phyloP scores from a whole-genome alignment of 345 rosid genomes.

The Microcos paniculata region DNA sequence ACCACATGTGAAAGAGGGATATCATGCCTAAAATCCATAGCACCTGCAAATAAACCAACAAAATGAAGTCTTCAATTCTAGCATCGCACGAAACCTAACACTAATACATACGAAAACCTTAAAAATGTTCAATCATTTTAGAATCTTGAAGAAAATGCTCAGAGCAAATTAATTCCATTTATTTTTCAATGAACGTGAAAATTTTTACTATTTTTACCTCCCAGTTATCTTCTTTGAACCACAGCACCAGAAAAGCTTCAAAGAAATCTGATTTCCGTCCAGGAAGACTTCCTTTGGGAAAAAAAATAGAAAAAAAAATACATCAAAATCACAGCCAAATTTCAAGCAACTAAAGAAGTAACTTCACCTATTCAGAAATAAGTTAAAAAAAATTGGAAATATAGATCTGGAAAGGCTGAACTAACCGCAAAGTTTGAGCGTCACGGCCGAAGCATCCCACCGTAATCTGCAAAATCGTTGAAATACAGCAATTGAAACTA shows the following conservation, averaged over 20 bases:
- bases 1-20: background rate
- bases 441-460: background rate
- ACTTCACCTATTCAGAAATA: background rate
- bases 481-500: background rate
- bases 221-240: background rate
- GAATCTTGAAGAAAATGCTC: background rate
- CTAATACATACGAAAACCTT: too few species aligned
- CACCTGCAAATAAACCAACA: background rate
- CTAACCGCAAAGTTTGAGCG: background rate
- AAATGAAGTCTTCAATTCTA: background rate
- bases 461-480: background rate
- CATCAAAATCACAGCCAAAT: background rate
- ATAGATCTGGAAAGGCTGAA: background rate
- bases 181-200: background rate
- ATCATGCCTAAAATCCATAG: constrained; percentile 9
- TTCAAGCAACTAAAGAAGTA: background rate
- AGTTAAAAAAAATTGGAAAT: background rate
- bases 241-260: constrained; percentile 1
- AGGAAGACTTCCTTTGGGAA: background rate
- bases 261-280: background rate
- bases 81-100: background rate
- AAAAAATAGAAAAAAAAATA: background rate
- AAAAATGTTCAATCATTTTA: background rate
- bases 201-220: background rate
- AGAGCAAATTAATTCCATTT: background rate